phyloP scores from a whole-genome alignment of 495 filamentous ascomycete species.

The Xylaria palmicola region DNA sequence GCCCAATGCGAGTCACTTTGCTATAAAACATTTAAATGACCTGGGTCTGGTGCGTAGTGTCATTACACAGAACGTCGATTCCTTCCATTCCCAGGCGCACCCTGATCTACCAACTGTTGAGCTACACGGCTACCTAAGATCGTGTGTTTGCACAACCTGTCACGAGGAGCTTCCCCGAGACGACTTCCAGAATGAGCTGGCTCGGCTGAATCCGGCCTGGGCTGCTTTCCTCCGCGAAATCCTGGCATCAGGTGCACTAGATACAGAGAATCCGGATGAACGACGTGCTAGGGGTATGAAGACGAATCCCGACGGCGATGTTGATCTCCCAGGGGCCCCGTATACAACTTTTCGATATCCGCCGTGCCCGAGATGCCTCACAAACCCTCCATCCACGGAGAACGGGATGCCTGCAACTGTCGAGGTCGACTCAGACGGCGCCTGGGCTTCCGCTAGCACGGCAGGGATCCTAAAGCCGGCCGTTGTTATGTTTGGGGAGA shows the following conservation, averaged over 20 bases:
- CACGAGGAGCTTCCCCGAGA: conserved; percentile 63
- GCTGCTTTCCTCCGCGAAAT: conserved; percentile 69
- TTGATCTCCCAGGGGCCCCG: conserved; percentile 82
- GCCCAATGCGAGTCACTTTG: conserved; percentile 78
- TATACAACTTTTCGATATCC: conserved; percentile 92
- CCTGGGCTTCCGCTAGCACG: conserved; percentile 66
- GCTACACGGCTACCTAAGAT: conserved; percentile 85
- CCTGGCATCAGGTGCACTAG: conserved; percentile 68
- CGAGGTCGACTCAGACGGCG: conserved; percentile 76
- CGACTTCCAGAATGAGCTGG: conserved; percentile 72
- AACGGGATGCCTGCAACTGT: conserved; percentile 60
- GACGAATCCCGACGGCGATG: conserved; percentile 92
- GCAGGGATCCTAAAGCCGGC: conserved; percentile 86
- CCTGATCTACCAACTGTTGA: conserved; percentile 74
- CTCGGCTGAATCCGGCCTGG: conserved; percentile 84
- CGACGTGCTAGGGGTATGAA: conserved; percentile 66
- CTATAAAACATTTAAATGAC: conserved; percentile 66
- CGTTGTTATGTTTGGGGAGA: conserved; percentile 96
- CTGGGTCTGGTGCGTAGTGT: conserved; percentile 73
- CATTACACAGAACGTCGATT: conserved; percentile 96
- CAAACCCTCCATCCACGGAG: conserved; percentile 57
- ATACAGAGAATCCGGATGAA: conserved; percentile 73
- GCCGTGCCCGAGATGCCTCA: conserved; percentile 77
- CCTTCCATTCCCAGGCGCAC: conserved; percentile 79
- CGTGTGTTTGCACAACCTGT: conserved; percentile 79